Base-by-base conservation (phyloP, 78 protist genomes). In the Salpingoeca rosetta region DNA sequence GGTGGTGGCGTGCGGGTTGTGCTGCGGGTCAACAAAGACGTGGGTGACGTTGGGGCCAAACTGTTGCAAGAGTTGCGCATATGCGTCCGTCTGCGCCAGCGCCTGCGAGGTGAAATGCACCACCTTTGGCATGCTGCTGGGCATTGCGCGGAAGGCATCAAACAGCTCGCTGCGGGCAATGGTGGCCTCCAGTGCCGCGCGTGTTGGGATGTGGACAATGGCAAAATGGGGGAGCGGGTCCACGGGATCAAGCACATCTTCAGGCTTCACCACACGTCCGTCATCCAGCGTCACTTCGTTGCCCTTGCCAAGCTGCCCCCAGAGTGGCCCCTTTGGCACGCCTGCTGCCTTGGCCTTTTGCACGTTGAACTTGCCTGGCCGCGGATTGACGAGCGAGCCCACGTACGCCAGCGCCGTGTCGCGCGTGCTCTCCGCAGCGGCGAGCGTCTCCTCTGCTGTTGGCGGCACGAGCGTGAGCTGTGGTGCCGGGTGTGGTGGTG, bases 331-430 rank as follows among this genome's bases (percentile, higher is more conserved):
- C 11, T 22, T 12, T n/a, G 91, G 89, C 1, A 93, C 83, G 40
- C 95, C 95, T 27, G 92, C 86, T 44, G 45, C 85, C 1, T 17
- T n/a, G 1, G 95, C 95, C 40, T 44, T 76, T 26, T 82, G 84
- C 28, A 88, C 88, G 22, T 74, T 65, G 37, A 93, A 90, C 72
- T 45, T 84, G 36, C 94, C 95, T 35, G 45, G 84, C 35, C 83
- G 3, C 3, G 43, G 31, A 3, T 17, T 22, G 17, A 28, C 1
- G 36, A 38, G 37, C n/a, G n/a, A n/a, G 40, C 3, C 11, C 28
- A 80, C 41, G 73, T 44, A 80, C 31, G 65, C 7, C 65, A 51
- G 17, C 7, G 17, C 65, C 7, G 31, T 7, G 65, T 51, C 65
- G 65, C 31, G 31, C 31, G 31, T 51, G 65, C 65, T 17, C 65